Evolutionary conservation across 1,139 yeast genomes (phyloP).

Genomic region (Diutina scorzettiae): DNA sequence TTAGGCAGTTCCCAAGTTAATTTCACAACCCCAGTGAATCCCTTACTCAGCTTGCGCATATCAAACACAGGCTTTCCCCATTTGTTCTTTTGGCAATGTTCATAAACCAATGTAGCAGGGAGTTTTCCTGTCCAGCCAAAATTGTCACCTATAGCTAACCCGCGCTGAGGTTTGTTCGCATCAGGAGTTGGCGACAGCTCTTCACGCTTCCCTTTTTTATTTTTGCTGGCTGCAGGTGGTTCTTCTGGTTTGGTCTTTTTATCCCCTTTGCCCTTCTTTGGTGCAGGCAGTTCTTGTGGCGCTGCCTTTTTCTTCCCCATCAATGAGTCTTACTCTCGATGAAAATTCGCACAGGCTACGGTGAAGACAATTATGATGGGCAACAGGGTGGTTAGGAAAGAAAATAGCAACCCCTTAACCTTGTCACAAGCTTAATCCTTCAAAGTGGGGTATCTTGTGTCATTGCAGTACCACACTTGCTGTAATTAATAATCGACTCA

Average conservation of each 20-base stretch:
- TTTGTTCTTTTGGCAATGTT: conserved; percentile 76
- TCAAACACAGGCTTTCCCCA: conserved; percentile 84
- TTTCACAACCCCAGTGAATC: conserved; percentile 48
- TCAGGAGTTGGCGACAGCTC: not conserved
- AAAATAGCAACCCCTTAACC: no score
- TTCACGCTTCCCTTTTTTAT: not conserved
- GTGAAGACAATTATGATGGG: not conserved
- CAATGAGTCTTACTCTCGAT: not conserved
- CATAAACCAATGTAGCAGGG: conserved; percentile 78
- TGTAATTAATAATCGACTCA: no score
- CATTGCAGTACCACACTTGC: no score
- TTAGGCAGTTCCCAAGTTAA: conserved; percentile 72
- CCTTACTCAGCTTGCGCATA: conserved; percentile 42
- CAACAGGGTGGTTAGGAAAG: no score
- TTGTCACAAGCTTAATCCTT: no score
- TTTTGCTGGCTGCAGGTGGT: not conserved
- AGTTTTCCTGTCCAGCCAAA: conserved; percentile 88
- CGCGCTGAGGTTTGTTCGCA: conserved; percentile 24
- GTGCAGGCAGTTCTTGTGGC: not conserved
- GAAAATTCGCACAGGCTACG: not conserved
- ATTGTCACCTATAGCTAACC: conserved; percentile 34
- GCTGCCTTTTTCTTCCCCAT: conserved; percentile 5
- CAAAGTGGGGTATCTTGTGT: no score
- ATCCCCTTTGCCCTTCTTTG: not conserved
- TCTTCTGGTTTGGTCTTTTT: not conserved